Evolutionary conservation across 2,329 filamentous ascomycete genomes (phyloP), one percentile per base, ranked within the genome.

Genomic region (Aspergillus ustus): DNA sequence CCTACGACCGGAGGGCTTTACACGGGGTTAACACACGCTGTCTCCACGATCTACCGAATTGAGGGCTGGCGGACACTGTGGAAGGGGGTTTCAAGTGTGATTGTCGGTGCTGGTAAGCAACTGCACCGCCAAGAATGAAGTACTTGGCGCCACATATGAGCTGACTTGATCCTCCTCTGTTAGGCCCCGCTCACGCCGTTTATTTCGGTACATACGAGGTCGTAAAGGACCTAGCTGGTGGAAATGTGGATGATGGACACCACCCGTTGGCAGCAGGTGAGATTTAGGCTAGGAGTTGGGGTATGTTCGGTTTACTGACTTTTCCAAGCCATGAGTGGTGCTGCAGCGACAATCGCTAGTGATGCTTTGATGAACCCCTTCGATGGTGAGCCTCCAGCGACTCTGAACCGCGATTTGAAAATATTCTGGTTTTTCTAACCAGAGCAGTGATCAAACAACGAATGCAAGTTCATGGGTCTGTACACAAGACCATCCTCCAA

Each of bases 291-390:
- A 34, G 25, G 54, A 29, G 15, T 25, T 31, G 15, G 11, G 19
- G 37, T 20, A 31, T 52, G 57, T 37, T 28, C 25, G 22, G 60
- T 55, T 63, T 60, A 68, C 79, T 84, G 69, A 82, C 72, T 48
- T 63, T 58, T 52, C 61, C 61, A 75, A 97, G 95, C 92, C 64
- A 90, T 92, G 65, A 97, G 93, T 75, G 95, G 95, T 79, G 94
- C 95, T 63, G 91, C 91, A 70, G 95, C 95, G 67, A 98, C 95
- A 7, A 97, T 98, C 76, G 92, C 94, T 40, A 97, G 93, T 77
- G 95, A 99, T 82, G 95, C 95, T 58, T 87, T 99, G 68, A 99
- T 99, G 95, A 99, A 98, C 75, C 95, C 95, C 22, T 99, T 99
- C 76, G 95, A 99, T 81, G 93, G 93, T 97, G 85, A 72, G 87